Base-by-base conservation (phyloP, 352 stramenopile genomes). In the Pythium coloratum region DNA sequence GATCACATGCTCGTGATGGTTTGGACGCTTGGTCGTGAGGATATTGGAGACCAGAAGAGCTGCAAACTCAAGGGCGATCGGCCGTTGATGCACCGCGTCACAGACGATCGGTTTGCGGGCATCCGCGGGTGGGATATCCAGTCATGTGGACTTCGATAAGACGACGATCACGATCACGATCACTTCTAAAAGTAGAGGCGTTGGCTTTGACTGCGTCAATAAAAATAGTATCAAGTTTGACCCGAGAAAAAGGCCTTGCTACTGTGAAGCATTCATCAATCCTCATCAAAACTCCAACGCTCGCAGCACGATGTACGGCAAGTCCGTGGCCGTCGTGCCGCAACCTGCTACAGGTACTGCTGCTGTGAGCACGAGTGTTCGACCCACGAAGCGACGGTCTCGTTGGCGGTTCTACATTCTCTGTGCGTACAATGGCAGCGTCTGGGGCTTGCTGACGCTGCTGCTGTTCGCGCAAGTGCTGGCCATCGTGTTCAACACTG, bases 391-490 rank as follows among this genome's bases (percentile, higher is more conserved):
- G 8, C 40, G 40, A n/a, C 10, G 13, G 5, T 24, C 40, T 5
- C 13, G 2, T 6, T 53, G 46, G 46, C 46, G 46, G n/a, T 16
- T 32, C n/a, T 53, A 32, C 8, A n/a, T 53, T 3, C 20, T 32
- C n/a, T 53, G 46, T 16, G 24, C n/a, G 1, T 53, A 53, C 46
- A 53, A 53, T 20, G n/a, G 46, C n/a, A 53, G n/a, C 7, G 46
- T 53, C 20, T 81, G 77, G 67, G 10, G 38, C 0, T 70, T 76
- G 42, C 65, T 82, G n/a, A 59, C 51, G 12, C 9, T 55, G 1
- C 30, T 81, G 13, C 55, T 82, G 13, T 66, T 75, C 13, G 62
- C 70, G 13, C 77, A 82, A 47, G 57, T 78, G 5, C 51, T 82
- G 3, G 64, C 64, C 6, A 62, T 72, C 13, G 32, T 76, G 0